phyloP scores from a whole-genome alignment of 1,284 basidiomycete species.

The Malassezia brasiliensis region DNA sequence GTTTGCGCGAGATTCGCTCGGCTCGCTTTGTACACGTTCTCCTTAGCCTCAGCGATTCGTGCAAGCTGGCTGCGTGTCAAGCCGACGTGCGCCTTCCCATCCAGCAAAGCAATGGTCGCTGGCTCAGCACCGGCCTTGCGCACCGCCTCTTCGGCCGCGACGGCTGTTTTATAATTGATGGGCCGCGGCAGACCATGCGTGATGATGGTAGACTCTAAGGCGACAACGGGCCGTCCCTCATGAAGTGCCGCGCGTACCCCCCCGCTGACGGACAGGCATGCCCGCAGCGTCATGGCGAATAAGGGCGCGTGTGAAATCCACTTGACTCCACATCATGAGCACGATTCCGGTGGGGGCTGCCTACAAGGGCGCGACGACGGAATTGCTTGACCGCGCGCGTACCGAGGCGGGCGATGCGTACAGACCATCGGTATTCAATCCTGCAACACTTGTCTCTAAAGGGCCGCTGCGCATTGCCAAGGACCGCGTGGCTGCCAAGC shows the following conservation, averaged over 20 bases:
- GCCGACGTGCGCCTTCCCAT: constrained; percentile 77
- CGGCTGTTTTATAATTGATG: constrained; percentile 64
- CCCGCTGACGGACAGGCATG: neutral
- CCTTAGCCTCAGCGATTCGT: constrained; percentile 56
- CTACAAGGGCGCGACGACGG: constrained; percentile 31
- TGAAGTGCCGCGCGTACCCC: constrained; percentile 14
- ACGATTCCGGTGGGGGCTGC: constrained; percentile 34
- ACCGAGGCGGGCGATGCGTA: constrained; percentile 21
- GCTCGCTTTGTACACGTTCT: constrained; percentile 63
- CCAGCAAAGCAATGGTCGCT: constrained; percentile 79
- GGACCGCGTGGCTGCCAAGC: constrained; percentile 19
- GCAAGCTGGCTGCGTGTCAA: constrained; percentile 61
- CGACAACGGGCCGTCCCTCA: constrained; percentile 49
- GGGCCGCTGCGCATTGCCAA: constrained; percentile 21
- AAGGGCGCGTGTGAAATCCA: neutral
- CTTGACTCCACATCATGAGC: constrained; percentile 2
- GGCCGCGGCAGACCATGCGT: constrained; percentile 67
- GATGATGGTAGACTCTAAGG: constrained; percentile 68
- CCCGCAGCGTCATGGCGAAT: neutral
- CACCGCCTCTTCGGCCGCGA: constrained; percentile 68
- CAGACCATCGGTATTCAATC: constrained; percentile 39
- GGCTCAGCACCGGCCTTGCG: constrained; percentile 67
- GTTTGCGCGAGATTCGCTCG: constrained; percentile 74
- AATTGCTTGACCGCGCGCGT: constrained; percentile 21
- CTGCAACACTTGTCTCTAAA: constrained; percentile 24